Conservation (phyloP, 2,329 filamentous ascomycete genomes). For the Penicillium polonicum region DNA sequence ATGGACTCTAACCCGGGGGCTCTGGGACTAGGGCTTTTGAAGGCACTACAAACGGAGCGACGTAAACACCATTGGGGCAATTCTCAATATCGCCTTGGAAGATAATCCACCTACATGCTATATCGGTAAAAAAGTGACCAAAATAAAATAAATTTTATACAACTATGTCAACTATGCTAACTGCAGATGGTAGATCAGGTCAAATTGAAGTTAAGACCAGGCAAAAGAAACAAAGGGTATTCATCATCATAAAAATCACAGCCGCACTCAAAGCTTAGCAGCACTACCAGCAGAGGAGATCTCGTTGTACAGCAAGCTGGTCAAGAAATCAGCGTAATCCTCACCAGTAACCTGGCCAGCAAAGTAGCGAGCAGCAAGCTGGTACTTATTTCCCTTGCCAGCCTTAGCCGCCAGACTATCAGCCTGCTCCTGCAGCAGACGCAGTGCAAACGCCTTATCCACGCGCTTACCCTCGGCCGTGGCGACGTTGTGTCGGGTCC, state of each 20-base stretch:
- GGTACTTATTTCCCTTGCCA: conserved; percentile 85
- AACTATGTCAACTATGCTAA: conserved; percentile 27
- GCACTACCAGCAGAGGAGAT: conserved; percentile 62
- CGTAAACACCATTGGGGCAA: no score
- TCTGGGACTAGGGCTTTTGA: no score
- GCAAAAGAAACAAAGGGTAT: conserved; percentile 25
- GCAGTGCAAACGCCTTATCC: conserved; percentile 86
- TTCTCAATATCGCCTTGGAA: no score
- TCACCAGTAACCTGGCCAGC: conserved; percentile 90
- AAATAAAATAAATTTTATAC: conserved; percentile 20
- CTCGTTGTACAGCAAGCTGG: conserved; percentile 70
- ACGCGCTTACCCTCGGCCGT: conserved; percentile 88
- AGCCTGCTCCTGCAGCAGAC: conserved; percentile 81
- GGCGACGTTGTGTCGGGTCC: conserved; percentile 70
- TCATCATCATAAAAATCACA: conserved; percentile 28
- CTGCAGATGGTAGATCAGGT: conserved; percentile 9
- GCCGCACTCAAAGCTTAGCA: conserved; percentile 58
- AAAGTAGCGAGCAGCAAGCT: conserved; percentile 89
- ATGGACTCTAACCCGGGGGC: no score
- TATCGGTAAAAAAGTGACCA: not conserved
- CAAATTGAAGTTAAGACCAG: not conserved
- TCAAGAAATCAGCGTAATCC: conserved; percentile 96
- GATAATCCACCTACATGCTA: not conserved
- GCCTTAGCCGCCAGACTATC: conserved; percentile 71
- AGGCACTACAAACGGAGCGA: no score